Evolutionary conservation across 73 alveolate genomes (phyloP), one percentile per base, ranked within the genome.

Genomic region (Paramecium octaurelia): DNA sequence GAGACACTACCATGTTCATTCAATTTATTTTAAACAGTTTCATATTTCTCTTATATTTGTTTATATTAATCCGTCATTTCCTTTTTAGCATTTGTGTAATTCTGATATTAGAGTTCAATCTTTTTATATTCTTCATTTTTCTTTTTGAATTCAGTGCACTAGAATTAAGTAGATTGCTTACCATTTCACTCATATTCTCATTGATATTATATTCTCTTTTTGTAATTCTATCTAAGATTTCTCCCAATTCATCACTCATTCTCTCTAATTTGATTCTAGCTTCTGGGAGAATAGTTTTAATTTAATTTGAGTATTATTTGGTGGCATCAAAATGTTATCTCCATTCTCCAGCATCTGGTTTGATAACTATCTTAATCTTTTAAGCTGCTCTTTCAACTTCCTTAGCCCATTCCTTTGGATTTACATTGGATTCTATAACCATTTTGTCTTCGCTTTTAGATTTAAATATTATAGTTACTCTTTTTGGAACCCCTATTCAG

Each of bases 321-420:
- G 94, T 89, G 11, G 43, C 71, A 48, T 89, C 94, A 69, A 70
- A 70, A 44, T 89, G 94, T 23, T 58, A 70, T 71, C 94, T 89
- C 94, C 94, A 89, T 71, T 89, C 94, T 46, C 88, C 58, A 2
- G 94, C 94, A 70, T 89, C 94, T 24, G 71, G 75, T 70, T 89
- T 89, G 6, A 89, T 48, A 20, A 59, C 58, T 21, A 89, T 70
- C 57, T 89, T 89, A 36, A 89, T 38, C 58, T 89, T 89, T 10
- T 58, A 20, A 24, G 94, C 71, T 0, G 88, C 94, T 20, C 94
- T 89, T 35, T 89, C 94, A 43, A 89, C 94, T 89, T 89, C 94
- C 14, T 70, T 89, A 16, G 48, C 31, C 94, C 94, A 89, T 70
- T 89, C 94, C 35, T 89, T 89, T 43, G 86, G 92, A 70, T 89